Percentiles rank a stretch among this genome's conserved stretches.
Conservation (phyloP, 2,329 filamentous ascomycete genomes). For the Neonectria punicea region DNA sequence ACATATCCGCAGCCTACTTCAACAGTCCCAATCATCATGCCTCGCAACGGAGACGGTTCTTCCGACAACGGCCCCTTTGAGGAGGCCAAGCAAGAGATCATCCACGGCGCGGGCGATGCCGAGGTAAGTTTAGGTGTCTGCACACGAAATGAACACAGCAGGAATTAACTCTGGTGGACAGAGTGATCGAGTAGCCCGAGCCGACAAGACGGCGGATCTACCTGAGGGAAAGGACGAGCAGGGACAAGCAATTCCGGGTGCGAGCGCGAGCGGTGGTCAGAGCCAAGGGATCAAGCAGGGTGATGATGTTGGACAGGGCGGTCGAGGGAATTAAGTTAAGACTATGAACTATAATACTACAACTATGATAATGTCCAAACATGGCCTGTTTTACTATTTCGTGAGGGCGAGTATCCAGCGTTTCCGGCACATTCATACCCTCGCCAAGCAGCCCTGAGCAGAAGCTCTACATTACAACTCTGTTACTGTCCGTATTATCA, state of each 20-base stretch:
- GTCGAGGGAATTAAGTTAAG: constrained; percentile 29
- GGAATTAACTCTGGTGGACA: constrained; percentile 18
- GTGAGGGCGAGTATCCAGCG: not conserved
- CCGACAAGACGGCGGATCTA: constrained; percentile 61
- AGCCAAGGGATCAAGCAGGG: constrained; percentile 56
- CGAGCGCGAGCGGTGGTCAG: constrained; percentile 56
- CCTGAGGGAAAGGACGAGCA: constrained; percentile 57
- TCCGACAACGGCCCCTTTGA: constrained; percentile 58
- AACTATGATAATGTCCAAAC: not conserved
- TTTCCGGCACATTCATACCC: not conserved
- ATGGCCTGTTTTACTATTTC: too few species aligned
- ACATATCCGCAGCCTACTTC: constrained; percentile 1
- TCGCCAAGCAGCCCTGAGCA: not conserved
- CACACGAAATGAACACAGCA: not conserved
- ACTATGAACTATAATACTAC: not conserved
- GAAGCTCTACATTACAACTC: not conserved
- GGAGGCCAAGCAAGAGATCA: constrained; percentile 53
- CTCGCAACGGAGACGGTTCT: constrained; percentile 61
- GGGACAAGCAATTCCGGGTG: constrained; percentile 53
- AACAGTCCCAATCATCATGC: constrained; percentile 51
- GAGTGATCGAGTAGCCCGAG: constrained; percentile 54
- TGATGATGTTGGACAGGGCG: constrained; percentile 54
- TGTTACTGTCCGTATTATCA: not conserved
- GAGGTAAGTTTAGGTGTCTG: constrained; percentile 47
- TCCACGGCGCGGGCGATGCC: constrained; percentile 55